Conservation (phyloP, 2,329 filamentous ascomycete genomes). For the Pyrenophora tritici-repentis region DNA sequence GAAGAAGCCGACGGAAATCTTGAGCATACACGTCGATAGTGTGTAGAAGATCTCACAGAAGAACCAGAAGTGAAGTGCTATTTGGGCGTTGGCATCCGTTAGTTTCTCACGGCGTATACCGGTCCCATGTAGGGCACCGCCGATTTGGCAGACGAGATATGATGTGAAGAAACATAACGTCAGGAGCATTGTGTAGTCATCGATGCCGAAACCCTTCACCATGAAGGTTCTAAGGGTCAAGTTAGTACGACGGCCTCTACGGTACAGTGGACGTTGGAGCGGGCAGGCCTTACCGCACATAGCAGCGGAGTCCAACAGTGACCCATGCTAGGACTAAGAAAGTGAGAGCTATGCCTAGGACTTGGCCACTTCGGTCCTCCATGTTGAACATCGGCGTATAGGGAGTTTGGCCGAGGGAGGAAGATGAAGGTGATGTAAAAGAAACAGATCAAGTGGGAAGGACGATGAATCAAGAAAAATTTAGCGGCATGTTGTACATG, state of each 20-base stretch:
- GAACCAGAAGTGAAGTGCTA: slow-evolving; percentile 53
- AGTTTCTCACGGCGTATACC: slow-evolving; percentile 43
- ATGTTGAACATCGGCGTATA: slow-evolving; percentile 8
- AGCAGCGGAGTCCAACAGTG: slow-evolving; percentile 45
- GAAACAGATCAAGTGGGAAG: neutral
- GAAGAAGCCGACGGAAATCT: slow-evolving; percentile 57
- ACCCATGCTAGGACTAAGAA: slow-evolving; percentile 47
- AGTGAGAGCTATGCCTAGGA: slow-evolving; percentile 37
- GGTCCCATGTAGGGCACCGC: slow-evolving; percentile 46
- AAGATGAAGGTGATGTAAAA: slow-evolving; percentile 5
- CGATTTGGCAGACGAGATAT: slow-evolving; percentile 37
- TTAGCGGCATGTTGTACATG: slow-evolving; percentile 16
- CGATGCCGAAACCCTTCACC: slow-evolving; percentile 47
- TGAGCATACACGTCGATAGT: slow-evolving; percentile 53
- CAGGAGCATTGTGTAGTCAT: slow-evolving; percentile 49
- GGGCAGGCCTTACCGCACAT: slow-evolving; percentile 38
- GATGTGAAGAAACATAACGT: slow-evolving; percentile 46
- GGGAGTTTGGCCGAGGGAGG: neutral
- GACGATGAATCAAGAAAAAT: slow-evolving; percentile 1
- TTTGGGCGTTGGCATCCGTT: slow-evolving; percentile 31
- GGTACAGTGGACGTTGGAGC: neutral
- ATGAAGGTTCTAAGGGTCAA: slow-evolving; percentile 28
- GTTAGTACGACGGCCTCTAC: slow-evolving; percentile 4
- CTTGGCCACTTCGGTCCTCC: slow-evolving; percentile 35
- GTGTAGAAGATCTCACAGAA: slow-evolving; percentile 60